A percentile compares a stretch with the other conserved stretches of the same genome.
phyloP scores from a whole-genome alignment of 805 yeast species.

The Ascoidea asiatica region DNA sequence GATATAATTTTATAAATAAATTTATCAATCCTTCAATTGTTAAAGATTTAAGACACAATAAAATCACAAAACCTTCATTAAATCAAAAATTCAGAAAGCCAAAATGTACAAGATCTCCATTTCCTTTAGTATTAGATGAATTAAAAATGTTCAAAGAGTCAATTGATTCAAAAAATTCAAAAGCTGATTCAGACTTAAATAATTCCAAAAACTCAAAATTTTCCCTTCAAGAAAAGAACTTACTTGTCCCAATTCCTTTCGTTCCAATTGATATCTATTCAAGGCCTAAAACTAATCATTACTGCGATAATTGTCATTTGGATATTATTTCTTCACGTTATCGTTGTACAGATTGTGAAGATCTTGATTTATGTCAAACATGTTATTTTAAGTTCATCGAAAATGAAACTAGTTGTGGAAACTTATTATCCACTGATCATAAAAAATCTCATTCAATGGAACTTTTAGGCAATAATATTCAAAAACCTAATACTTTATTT shows the following conservation, averaged over 20 bases:
- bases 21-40: too few species aligned
- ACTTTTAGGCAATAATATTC: not conserved
- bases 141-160: too few species aligned
- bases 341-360: slow-evolving; percentile 32
- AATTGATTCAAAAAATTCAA: not conserved
- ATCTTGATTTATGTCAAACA: slow-evolving; percentile 32
- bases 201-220: not conserved
- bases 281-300: not conserved
- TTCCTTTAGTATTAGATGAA: too few species aligned
- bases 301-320: not conserved
- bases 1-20: not conserved
- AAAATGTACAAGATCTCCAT: too few species aligned
- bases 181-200: not conserved
- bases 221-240: too few species aligned
- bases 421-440: not conserved
- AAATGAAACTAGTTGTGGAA: not conserved
- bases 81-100: too few species aligned
- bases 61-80: too few species aligned
- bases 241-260: too few species aligned
- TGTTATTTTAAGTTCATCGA: slow-evolving; percentile 15
- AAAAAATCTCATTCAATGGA: not conserved
- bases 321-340: slow-evolving; percentile 17
- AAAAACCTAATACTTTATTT: not conserved
- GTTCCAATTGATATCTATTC: not conserved
- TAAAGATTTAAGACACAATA: too few species aligned